These are phyloP conservation scores for Thinopyrum elongatum DNA, from an alignment of 176 grass and related monocot genomes.

Conservation along the genomic window DNA sequence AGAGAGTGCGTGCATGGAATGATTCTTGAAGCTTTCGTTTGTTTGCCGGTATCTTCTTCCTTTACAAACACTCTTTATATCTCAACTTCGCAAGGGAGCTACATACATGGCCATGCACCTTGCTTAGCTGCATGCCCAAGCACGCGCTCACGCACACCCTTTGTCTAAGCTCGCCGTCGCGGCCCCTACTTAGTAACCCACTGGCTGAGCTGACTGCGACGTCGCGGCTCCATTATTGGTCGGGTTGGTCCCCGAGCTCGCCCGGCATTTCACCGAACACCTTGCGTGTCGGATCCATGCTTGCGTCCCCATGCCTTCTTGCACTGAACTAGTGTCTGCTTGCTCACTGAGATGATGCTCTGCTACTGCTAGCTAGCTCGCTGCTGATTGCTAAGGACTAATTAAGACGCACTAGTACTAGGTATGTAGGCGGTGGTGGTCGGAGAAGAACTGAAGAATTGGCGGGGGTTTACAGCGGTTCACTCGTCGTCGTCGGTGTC, in stretches of 20 bases:
- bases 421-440: neutral
- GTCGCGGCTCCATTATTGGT: conserved; percentile 53
- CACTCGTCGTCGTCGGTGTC: conserved; percentile 74
- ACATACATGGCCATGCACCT: conserved; percentile 16
- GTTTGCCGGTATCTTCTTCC: conserved; percentile 1
- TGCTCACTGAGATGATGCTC: neutral
- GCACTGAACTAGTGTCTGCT: neutral
- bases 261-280: conserved; percentile 41
- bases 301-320: neutral
- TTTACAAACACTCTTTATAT: conserved; percentile 28
- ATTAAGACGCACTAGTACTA: neutral
- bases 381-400: conserved; percentile 13
- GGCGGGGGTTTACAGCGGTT: neutral
- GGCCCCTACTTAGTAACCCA: neutral
- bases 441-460: neutral
- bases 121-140: conserved; percentile 5
- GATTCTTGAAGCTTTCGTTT: conserved; percentile 16
- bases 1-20: neutral
- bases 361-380: conserved; percentile 25
- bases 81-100: neutral
- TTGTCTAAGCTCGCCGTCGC: conserved; percentile 11
- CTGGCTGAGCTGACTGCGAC: conserved; percentile 31
- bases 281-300: neutral
- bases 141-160: neutral
- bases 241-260: conserved; percentile 16